Evolutionary conservation across 345 rosid genomes (phyloP), one percentile per base, ranked within the genome.

Genomic region (Ceriops zippeliana): DNA sequence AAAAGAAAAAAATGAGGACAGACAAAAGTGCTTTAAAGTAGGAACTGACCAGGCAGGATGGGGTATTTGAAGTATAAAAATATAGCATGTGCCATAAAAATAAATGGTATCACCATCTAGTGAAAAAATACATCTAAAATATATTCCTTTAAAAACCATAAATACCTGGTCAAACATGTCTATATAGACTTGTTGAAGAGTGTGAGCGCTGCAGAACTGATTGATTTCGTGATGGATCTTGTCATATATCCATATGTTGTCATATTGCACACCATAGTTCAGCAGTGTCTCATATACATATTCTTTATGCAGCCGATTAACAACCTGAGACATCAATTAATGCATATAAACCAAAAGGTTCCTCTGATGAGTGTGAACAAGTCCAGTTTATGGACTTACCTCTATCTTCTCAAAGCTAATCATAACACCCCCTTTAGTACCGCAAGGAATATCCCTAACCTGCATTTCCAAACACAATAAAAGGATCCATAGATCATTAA

Each of bases 141-240:
- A 49, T 53, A 7, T 57, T 51, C 5, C n/a, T 53, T 34, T 49
- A 46, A 63, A 35, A 54, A 61, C 69, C 28, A 34, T 69, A 38
- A 78, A 60, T 69, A 89, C 97, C 93, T 93, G 96, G 79, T 93
- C 95, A 73, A 93, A 93, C 77, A 91, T 90, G 82, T 91, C 97
- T 66, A 93, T 93, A 71, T 91, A 93, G 58, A 93, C 98, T 84
- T 93, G 96, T 78, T 93, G 97, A 72, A 93, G 97, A 32, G 86
- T 54, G 73, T 91, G 96, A 17, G 95, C 89, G 84, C 97, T 91
- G 80, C 97, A 91, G 81, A 91, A 91, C 83, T 93, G 98, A 82
- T 93, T 93, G 85, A 93, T 93, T 85, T 93, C 96, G 73, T 93
- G 98, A 70, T 93, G 98, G 75, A 90, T 93, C 87, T 90, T 93